Evolutionary conservation across 768 basidiomycete genomes (phyloP), one percentile per base, ranked within the genome.

Genomic region (Termitomyces sp.): DNA sequence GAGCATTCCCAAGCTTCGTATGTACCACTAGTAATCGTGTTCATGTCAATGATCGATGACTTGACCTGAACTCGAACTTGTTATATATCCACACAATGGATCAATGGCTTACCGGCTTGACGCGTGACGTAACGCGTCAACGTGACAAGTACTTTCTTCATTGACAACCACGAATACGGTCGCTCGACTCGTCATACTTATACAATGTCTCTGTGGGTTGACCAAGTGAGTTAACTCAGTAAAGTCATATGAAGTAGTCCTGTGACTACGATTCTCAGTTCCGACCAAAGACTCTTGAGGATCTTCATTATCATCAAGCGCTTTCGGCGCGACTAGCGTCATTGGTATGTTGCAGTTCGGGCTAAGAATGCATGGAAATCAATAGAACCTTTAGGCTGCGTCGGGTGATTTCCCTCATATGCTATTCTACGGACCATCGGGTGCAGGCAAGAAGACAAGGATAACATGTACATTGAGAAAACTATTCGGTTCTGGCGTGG

Each of bases 391-490:
- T 1, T 66, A 94, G 92, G 88, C 95, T 0, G 82, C 85, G 1
- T 88, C 92, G 1, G 92, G 92, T 0, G 95, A 98, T 76, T 98
- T 99, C 68, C 96, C 96, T 8, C 96, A 99, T 69, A 87, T 97
- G 77, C 83, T 99, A 1, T 96, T 98, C 76, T 99, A 98, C 67
- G 96, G 96, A 0, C 96, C 96, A 9, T 92, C 92, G 4, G 96
- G 96, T 21, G 94, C 96, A 14, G 96, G 96, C 16, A 98, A 98
- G 79, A 99, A 99, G 82, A 98, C 96, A 43, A 81, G 96, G 37
- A 94, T 98, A 64, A 87, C 88, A 63, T 92, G 90, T 60, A 95
- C 92, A 6, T 70, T 99, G 57, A 78, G 88, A 61, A 87, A 97
- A 65, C 71, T 98, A 49, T 99, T 94, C 73, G 97, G 96, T 0